phyloP scores from a whole-genome alignment of 2,329 filamentous ascomycete species.

The Calonectria henricotiae region DNA sequence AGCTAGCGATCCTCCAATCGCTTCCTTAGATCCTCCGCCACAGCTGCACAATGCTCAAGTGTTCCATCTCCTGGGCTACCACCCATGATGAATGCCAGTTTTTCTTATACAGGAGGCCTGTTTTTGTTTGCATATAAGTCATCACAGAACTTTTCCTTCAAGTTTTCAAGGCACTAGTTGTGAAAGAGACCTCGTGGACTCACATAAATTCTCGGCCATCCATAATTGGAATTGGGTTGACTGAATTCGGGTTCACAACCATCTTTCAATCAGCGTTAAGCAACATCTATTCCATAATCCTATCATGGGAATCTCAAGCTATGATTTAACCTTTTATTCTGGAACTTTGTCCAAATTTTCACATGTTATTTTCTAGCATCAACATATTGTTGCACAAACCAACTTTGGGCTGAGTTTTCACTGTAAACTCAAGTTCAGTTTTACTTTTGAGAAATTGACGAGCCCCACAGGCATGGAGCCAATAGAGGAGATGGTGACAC shows the following conservation, averaged over 20 bases:
- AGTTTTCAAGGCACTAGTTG: neutral
- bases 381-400: too few relatives aligned
- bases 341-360: too few relatives aligned
- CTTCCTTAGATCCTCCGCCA: neutral
- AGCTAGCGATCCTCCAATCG: neutral
- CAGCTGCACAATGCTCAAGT: neutral
- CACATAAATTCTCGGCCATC: conserved; percentile 20
- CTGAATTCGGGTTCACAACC: conserved; percentile 27
- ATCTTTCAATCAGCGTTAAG: conserved; percentile 30
- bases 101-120: conserved; percentile 61
- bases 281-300: neutral
- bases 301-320: too few relatives aligned
- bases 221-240: conserved; percentile 19
- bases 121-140: conserved; percentile 51
- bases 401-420: too few relatives aligned
- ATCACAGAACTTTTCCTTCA: too few relatives aligned
- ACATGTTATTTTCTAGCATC: too few relatives aligned
- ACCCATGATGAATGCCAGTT: conserved; percentile 63
- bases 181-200: neutral
- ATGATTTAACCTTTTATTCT: too few relatives aligned
- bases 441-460: too few relatives aligned
- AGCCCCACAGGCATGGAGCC: too few relatives aligned
- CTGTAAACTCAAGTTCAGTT: too few relatives aligned
- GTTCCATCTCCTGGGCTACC: conserved; percentile 55
- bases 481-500: too few relatives aligned